Evolutionary conservation across 1,139 yeast species (phyloP).

Genomic region (Pneumocystis oryctolagi): DNA sequence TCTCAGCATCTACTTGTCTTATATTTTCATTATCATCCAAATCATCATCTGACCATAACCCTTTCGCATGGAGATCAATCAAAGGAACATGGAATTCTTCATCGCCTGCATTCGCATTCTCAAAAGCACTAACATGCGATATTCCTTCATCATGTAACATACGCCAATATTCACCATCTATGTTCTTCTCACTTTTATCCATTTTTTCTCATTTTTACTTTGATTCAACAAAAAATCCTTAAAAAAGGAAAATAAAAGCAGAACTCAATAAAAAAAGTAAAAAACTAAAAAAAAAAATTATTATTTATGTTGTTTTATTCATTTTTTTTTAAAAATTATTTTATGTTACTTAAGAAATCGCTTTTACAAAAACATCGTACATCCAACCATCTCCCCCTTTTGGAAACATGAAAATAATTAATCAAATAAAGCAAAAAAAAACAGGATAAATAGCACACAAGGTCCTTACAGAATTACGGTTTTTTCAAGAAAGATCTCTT

Average conservation of each 20-base stretch:
- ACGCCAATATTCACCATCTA: not conserved
- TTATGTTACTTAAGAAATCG: not conserved
- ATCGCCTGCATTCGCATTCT: not conserved
- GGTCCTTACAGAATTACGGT: not conserved
- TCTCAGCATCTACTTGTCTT: conserved; percentile 12
- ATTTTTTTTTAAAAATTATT: not conserved
- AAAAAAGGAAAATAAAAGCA: not conserved
- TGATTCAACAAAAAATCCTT: not conserved
- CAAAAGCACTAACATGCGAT: not conserved
- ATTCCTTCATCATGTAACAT: not conserved
- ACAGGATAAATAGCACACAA: not conserved
- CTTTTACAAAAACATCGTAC: not conserved
- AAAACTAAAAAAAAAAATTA: not conserved
- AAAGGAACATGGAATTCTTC: not conserved
- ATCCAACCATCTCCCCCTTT: not conserved
- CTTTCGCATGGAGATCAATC: not conserved
- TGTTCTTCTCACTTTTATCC: not conserved
- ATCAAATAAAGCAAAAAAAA: not conserved
- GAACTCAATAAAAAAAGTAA: not conserved
- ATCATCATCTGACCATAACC: conserved; percentile 4
- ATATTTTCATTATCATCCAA: conserved; percentile 10
- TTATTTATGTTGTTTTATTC: not conserved
- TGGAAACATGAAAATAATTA: not conserved
- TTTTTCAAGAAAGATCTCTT: not conserved
- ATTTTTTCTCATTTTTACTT: not conserved